Conservation (phyloP, 768 basidiomycete species). For the Mrakia blollopis region DNA sequence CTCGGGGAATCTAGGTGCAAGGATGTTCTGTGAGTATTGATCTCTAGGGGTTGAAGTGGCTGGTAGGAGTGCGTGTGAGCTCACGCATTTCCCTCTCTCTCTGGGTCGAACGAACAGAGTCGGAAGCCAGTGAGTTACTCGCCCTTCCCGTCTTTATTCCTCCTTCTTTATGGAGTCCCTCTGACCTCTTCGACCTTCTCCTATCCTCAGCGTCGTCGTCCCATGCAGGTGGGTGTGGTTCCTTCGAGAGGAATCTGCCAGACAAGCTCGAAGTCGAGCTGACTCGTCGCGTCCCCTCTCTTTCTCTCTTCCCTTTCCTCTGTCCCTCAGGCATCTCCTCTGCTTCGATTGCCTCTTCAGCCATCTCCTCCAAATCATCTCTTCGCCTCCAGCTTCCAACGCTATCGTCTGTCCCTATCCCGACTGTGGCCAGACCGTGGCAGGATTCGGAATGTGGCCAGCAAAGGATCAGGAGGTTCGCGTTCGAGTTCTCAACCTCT, state of each 20-base stretch:
- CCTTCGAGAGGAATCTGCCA: not conserved
- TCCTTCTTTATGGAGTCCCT: not conserved
- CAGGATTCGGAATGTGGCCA: not conserved
- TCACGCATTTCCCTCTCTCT: not conserved
- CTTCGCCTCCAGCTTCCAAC: not conserved
- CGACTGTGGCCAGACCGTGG: not conserved
- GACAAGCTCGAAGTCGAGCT: not conserved
- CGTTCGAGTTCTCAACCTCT: not conserved
- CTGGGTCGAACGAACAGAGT: not conserved
- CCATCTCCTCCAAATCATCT: not conserved
- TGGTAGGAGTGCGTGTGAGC: too few species aligned
- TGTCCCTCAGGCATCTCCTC: not conserved
- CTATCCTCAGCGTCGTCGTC: not conserved
- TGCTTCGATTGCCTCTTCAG: not conserved
- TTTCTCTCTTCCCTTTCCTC: not conserved
- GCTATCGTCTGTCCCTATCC: not conserved
- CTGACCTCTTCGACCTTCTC: not conserved
- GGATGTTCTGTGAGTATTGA: not conserved
- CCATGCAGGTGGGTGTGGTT: not conserved
- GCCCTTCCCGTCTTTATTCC: not conserved
- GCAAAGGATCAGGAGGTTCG: not conserved
- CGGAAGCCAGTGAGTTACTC: not conserved
- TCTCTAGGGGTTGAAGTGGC: too few species aligned
- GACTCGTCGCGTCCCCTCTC: not conserved
- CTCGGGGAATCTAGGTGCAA: not conserved